Percentiles rank a stretch among this genome's conserved stretches.
Conservation (phyloP, 73 alveolate species). For the Paramecium sexaurelia region DNA sequence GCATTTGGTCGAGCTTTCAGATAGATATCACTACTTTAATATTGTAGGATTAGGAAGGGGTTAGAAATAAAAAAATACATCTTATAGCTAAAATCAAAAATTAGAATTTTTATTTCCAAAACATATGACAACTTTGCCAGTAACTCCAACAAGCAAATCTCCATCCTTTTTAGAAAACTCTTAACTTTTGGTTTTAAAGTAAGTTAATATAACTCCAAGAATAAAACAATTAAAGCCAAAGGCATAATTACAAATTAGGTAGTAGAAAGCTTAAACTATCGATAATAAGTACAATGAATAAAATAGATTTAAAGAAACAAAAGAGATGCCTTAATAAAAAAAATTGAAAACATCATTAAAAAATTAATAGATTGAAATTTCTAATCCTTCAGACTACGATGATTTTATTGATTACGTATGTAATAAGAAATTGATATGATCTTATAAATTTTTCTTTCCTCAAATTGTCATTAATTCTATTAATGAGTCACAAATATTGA, state of each 20-base stretch:
- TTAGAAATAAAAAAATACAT: neutral
- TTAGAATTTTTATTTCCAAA: neutral
- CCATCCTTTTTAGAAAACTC: conserved; percentile 1
- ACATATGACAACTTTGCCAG: neutral
- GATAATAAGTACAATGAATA: neutral
- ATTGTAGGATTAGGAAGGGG: neutral
- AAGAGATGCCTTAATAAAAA: neutral
- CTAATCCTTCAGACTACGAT: neutral
- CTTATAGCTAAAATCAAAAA: neutral
- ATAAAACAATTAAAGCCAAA: neutral
- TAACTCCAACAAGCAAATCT: neutral
- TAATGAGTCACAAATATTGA: too few relatives aligned
- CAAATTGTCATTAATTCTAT: too few relatives aligned
- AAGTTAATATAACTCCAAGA: neutral
- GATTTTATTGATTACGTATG: conserved; percentile 9
- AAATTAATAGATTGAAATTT: neutral
- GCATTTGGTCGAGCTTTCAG: neutral
- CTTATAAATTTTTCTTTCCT: too few relatives aligned
- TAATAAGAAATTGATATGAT: neutral
- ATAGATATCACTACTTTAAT: neutral
- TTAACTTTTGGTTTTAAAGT: neutral
- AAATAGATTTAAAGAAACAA: neutral
- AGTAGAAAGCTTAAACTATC: neutral
- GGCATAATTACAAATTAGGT: neutral
- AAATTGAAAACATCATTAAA: neutral